These are phyloP conservation scores for Cadophora gregata DNA, from an alignment of 2,329 filamentous ascomycete species.

Conservation along the genomic window DNA sequence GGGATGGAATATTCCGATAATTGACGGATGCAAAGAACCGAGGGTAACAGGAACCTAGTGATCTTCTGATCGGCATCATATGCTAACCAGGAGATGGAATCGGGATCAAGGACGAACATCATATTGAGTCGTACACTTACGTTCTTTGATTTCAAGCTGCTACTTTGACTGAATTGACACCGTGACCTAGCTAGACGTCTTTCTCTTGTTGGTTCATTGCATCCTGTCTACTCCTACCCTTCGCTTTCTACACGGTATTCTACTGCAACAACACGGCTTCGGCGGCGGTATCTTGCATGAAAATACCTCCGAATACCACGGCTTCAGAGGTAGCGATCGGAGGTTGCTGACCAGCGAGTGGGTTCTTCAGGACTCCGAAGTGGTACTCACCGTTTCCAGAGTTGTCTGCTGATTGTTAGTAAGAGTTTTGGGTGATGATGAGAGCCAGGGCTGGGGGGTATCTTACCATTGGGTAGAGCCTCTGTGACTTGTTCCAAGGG, in stretches of 20 bases:
- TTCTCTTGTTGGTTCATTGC: neutral
- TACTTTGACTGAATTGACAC: neutral
- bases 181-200: neutral
- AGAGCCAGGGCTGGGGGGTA: neutral
- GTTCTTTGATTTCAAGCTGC: too few relatives aligned
- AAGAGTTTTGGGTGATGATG: neutral
- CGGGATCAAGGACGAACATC: too few relatives aligned
- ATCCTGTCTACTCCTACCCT: neutral
- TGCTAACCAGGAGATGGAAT: neutral
- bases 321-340: constrained; percentile 54
- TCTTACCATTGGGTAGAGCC: constrained; percentile 41
- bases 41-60: too few relatives aligned
- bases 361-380: constrained; percentile 66
- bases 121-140: too few relatives aligned
- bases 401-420: constrained; percentile 15
- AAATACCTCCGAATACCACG: constrained; percentile 57
- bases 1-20: neutral
- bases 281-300: constrained; percentile 54
- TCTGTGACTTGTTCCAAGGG: constrained; percentile 54
- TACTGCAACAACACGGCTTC: constrained; percentile 46
- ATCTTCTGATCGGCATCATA: neutral
- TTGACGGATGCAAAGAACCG: too few relatives aligned
- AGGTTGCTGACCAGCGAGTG: constrained; percentile 49
- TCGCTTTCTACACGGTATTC: neutral
- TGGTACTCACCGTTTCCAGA: constrained; percentile 64